Evolutionary conservation across 1,284 basidiomycete genomes (phyloP).

Genomic region (Mixia osmundae): DNA sequence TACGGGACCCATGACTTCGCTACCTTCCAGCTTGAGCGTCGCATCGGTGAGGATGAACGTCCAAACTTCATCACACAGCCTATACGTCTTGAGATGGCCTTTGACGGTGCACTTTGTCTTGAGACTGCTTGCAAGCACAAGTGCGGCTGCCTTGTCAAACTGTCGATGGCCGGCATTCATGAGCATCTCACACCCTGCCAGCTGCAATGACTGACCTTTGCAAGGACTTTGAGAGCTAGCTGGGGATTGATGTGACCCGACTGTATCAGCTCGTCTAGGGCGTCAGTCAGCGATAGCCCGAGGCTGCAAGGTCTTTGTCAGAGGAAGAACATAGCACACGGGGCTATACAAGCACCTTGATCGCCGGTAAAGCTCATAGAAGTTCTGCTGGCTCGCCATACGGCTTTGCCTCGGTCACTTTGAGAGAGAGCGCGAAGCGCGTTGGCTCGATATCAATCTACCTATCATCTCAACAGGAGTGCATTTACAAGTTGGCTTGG

Average conservation of each 20-base stretch:
- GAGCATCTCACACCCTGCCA: neutral
- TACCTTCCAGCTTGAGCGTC: constrained; percentile 80
- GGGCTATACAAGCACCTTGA: constrained; percentile 5
- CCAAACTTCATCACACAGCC: constrained; percentile 87
- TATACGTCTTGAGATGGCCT: constrained; percentile 72
- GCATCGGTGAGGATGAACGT: constrained; percentile 84
- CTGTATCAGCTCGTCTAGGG: constrained; percentile 93
- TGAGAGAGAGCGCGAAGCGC: no score
- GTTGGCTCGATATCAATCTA: no score
- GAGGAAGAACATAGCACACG: neutral
- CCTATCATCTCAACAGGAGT: no score
- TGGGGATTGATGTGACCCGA: constrained; percentile 92
- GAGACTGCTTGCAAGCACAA: constrained; percentile 68
- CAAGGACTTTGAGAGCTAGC: constrained; percentile 85
- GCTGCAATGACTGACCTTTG: constrained; percentile 40
- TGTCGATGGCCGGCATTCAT: constrained; percentile 21
- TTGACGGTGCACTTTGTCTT: constrained; percentile 80
- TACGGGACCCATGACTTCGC: constrained; percentile 21
- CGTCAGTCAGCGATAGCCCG: constrained; percentile 94
- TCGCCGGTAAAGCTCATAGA: constrained; percentile 2
- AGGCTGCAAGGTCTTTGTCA: no score
- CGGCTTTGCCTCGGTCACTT: no score
- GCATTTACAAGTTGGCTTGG: no score
- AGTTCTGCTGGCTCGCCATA: neutral
- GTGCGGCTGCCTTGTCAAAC: constrained; percentile 86